phyloP scores from a whole-genome alignment of 148 eudicot species.

The Chenopodium formosanum region DNA sequence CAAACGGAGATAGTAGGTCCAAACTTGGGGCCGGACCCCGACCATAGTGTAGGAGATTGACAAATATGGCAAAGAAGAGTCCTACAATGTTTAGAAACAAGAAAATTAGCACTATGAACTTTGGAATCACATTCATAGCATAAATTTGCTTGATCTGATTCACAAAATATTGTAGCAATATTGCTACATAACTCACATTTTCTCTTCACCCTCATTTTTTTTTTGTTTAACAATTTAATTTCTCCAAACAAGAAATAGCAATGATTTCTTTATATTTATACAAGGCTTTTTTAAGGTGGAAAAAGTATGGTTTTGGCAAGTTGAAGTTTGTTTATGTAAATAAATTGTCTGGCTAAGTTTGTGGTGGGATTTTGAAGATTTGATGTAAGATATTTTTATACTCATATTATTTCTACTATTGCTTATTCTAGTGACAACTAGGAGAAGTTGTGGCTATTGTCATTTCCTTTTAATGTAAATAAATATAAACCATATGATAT shows the following conservation, averaged over 20 bases:
- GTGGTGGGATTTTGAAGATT: conserved; percentile 22
- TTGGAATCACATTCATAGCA: conserved; percentile 29
- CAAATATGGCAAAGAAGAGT: conserved; percentile 28
- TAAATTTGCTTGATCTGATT: conserved; percentile 28
- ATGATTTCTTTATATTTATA: too few species aligned
- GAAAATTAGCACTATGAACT: conserved; percentile 31
- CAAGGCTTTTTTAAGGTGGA: not conserved
- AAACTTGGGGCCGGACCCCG: conserved; percentile 27
- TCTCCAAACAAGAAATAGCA: not conserved
- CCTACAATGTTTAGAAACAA: conserved; percentile 28
- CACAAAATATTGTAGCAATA: conserved; percentile 24
- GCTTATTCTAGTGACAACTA: conserved; percentile 25
- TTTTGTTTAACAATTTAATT: not conserved
- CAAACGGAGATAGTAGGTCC: conserved; percentile 27
- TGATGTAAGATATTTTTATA: conserved; percentile 8
- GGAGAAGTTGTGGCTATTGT: conserved; percentile 21
- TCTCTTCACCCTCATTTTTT: conserved; percentile 22
- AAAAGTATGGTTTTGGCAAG: not conserved
- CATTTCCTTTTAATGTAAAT: not conserved
- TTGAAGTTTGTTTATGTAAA: conserved; percentile 13
- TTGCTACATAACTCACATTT: conserved; percentile 32
- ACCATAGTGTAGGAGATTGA: conserved; percentile 24
- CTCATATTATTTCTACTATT: not conserved
- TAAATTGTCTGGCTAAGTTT: conserved; percentile 2
- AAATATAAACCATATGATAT: conserved; percentile 26